These are phyloP conservation scores for Hyphopichia khmerensis DNA, from an alignment of 1,139 yeast genomes.

Conservation along the genomic window DNA sequence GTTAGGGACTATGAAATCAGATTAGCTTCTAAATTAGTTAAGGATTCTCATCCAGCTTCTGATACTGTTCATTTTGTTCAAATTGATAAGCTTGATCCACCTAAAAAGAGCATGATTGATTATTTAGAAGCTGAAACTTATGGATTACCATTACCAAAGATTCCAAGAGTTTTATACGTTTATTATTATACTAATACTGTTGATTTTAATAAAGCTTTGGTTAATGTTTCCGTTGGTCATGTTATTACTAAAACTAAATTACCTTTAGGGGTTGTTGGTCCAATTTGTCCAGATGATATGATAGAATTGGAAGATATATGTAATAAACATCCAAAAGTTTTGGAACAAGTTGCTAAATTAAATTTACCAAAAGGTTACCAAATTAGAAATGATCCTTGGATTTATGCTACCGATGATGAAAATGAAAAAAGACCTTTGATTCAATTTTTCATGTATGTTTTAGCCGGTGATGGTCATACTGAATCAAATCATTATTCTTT, in stretches of 20 bases:
- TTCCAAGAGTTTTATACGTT: conserved; percentile 65
- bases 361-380: conserved; percentile 54
- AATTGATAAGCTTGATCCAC: conserved; percentile 77
- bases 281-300: conserved; percentile 71
- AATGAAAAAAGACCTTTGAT: conserved; percentile 61
- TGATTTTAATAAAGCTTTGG: conserved; percentile 70
- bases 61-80: conserved; percentile 67
- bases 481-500: conserved; percentile 85
- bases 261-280: conserved; percentile 70
- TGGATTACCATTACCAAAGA: conserved; percentile 54
- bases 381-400: conserved; percentile 82
- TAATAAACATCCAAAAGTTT: conserved; percentile 55
- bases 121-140: conserved; percentile 69
- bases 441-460: conserved; percentile 78
- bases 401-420: conserved; percentile 76
- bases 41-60: conserved; percentile 51
- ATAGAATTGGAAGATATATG: conserved; percentile 52
- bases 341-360: conserved; percentile 64
- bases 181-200: conserved; percentile 62
- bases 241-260: conserved; percentile 56
- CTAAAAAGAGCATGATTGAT: conserved; percentile 69
- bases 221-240: conserved; percentile 65
- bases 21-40: conserved; percentile 61
- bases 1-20: conserved; percentile 65
- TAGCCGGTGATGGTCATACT: conserved; percentile 62